A percentile compares a stretch with the other conserved stretches of the same genome.
These are phyloP conservation scores for Alternaria sp. DNA, from an alignment of 2,329 filamentous ascomycete genomes.

Conservation along the genomic window DNA sequence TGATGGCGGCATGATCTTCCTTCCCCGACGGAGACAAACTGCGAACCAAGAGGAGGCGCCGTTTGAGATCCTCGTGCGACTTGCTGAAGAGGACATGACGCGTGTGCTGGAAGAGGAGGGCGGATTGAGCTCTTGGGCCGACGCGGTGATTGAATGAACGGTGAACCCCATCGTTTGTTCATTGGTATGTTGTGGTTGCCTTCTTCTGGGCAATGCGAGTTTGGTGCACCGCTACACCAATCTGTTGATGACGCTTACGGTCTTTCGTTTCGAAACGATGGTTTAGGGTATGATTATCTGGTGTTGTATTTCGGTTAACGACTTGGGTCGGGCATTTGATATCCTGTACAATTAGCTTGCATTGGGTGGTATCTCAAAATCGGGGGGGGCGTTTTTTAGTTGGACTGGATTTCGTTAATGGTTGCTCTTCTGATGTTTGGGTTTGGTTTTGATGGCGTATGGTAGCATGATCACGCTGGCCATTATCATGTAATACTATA, in stretches of 20 bases:
- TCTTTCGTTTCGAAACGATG: slow-evolving; percentile 6
- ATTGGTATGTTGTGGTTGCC: slow-evolving; percentile 5
- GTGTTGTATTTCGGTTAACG: slow-evolving; percentile 20
- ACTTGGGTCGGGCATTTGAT: slow-evolving; percentile 38
- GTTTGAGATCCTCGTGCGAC: slow-evolving; percentile 43
- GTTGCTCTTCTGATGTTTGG: background rate
- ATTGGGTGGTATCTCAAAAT: background rate
- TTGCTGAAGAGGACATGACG: slow-evolving; percentile 44
- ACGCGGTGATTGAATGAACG: slow-evolving; percentile 31
- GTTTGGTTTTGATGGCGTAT: background rate
- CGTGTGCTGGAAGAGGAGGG: slow-evolving; percentile 35
- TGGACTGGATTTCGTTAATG: background rate
- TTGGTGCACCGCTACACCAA: slow-evolving; percentile 19
- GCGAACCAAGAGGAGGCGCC: slow-evolving; percentile 36
- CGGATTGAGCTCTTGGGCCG: slow-evolving; percentile 37
- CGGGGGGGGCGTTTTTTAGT: background rate
- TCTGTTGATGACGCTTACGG: slow-evolving; percentile 17
- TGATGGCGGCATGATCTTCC: slow-evolving; percentile 46
- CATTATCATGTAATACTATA: background rate
- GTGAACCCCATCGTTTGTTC: background rate
- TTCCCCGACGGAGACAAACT: slow-evolving; percentile 35
- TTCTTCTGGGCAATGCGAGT: slow-evolving; percentile 8
- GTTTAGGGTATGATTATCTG: slow-evolving; percentile 23
- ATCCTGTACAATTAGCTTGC: slow-evolving; percentile 45
- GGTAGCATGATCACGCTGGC: background rate